A percentile compares a stretch with the other conserved stretches of the same genome.
phyloP scores from a whole-genome alignment of 441 rosid genomes.

The Erodium chrysanthum region DNA sequence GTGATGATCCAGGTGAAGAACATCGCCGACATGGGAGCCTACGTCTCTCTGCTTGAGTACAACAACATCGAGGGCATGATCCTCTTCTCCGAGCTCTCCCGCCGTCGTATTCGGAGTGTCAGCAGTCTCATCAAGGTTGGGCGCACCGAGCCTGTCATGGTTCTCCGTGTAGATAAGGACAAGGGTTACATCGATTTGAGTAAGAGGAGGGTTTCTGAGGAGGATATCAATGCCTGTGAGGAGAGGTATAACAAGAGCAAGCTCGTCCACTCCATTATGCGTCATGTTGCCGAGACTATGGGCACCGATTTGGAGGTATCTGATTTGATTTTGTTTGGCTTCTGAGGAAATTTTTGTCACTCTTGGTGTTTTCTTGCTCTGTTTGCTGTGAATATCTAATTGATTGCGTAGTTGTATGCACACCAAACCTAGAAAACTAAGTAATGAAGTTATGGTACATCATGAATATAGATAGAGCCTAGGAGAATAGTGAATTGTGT shows the following conservation, averaged over 20 bases:
- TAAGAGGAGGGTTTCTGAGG: conserved; percentile 83
- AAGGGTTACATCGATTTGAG: conserved; percentile 91
- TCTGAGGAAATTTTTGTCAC: too few species aligned
- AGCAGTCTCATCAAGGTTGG: conserved; percentile 91
- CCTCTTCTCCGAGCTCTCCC: conserved; percentile 89
- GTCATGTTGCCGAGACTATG: conserved; percentile 86
- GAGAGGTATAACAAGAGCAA: conserved; percentile 97
- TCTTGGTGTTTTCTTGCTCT: too few species aligned
- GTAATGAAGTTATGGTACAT: too few species aligned
- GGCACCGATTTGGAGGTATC: conserved; percentile 65
- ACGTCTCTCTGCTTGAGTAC: conserved; percentile 89
- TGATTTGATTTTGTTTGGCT: not conserved
- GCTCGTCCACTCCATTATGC: conserved; percentile 93
- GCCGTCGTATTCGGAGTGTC: conserved; percentile 92
- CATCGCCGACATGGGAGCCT: conserved; percentile 97
- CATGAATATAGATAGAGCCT: too few species aligned
- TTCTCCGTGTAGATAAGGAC: conserved; percentile 82
- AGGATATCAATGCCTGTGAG: conserved; percentile 84
- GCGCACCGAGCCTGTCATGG: conserved; percentile 92
- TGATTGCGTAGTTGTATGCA: too few species aligned
- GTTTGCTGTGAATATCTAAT: too few species aligned
- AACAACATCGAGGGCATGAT: conserved; percentile 97
- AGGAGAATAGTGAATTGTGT: too few species aligned
- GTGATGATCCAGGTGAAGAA: conserved; percentile 95
- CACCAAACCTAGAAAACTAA: too few species aligned